Conservation (phyloP, 2,329 filamentous ascomycete genomes). For the Pseudogymnoascus sp. region DNA sequence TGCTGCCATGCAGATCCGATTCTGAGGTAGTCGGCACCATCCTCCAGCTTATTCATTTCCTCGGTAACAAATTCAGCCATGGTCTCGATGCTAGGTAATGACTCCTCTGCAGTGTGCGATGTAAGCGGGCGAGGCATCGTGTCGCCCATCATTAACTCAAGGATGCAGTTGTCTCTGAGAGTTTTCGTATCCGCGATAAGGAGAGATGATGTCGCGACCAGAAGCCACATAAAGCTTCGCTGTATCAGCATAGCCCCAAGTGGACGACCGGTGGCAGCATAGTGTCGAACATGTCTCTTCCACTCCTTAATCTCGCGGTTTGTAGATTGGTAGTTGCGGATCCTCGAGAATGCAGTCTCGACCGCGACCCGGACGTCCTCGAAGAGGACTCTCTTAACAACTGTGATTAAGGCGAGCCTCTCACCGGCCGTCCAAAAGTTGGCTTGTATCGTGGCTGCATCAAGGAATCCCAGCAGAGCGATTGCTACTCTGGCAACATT, state of each 20-base stretch:
- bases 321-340: constrained; percentile 68
- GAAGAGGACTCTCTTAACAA: constrained; percentile 67
- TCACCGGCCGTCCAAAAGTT: constrained; percentile 76
- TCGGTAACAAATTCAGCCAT: constrained; percentile 70
- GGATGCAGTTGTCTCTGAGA: constrained; percentile 56
- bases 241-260: constrained; percentile 88
- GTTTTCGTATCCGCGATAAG: constrained; percentile 58
- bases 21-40: constrained; percentile 81
- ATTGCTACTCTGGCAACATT: constrained; percentile 70
- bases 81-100: constrained; percentile 51
- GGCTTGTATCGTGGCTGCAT: constrained; percentile 70
- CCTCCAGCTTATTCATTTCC: constrained; percentile 80
- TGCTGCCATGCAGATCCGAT: constrained; percentile 84
- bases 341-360: constrained; percentile 83
- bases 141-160: constrained; percentile 66
- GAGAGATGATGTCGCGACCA: constrained; percentile 72
- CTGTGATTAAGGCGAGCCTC: constrained; percentile 65
- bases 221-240: constrained; percentile 77
- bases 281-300: constrained; percentile 80
- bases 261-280: constrained; percentile 71
- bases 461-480: constrained; percentile 83
- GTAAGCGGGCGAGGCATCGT: constrained; percentile 35
- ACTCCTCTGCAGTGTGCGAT: constrained; percentile 39
- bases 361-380: constrained; percentile 80
- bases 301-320: constrained; percentile 70